These are phyloP conservation scores for Aspergillus fructus DNA, from an alignment of 2,329 filamentous ascomycete genomes.

Conservation along the genomic window DNA sequence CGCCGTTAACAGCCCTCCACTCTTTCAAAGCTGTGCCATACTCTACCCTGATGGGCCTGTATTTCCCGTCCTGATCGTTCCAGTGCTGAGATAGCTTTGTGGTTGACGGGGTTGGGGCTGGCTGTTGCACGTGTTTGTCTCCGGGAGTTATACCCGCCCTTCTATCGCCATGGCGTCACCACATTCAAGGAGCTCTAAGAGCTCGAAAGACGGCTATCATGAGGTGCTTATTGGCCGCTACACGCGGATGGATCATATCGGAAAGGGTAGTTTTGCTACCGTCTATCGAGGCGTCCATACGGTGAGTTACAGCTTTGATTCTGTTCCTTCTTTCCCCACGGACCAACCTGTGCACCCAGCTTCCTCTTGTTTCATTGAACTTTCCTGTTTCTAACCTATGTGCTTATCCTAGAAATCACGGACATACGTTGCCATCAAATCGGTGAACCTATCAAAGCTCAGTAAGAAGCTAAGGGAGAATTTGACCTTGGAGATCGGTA, in stretches of 20 bases:
- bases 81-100: slow-evolving; percentile 38
- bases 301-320: slow-evolving; percentile 53
- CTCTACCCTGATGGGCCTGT: slow-evolving; percentile 36
- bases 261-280: slow-evolving; percentile 95
- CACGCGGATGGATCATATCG: slow-evolving; percentile 82
- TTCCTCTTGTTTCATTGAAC: background rate
- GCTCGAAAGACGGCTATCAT: slow-evolving; percentile 35
- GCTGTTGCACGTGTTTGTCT: slow-evolving; percentile 14
- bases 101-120: slow-evolving; percentile 29
- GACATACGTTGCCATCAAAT: slow-evolving; percentile 91
- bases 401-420: slow-evolving; percentile 63
- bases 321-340: background rate
- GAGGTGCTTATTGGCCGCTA: slow-evolving; percentile 68
- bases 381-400: background rate
- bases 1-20: background rate
- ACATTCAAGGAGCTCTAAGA: slow-evolving; percentile 38
- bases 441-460: slow-evolving; percentile 83
- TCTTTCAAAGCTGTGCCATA: background rate
- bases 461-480: slow-evolving; percentile 98
- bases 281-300: slow-evolving; percentile 86
- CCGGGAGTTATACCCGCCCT: slow-evolving; percentile 19
- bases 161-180: slow-evolving; percentile 44
- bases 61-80: slow-evolving; percentile 23
- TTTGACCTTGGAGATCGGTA: slow-evolving; percentile 90
- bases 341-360: background rate